Percentiles rank a stretch among this genome's conserved stretches.
phyloP scores from a whole-genome alignment of 495 filamentous ascomycete species.

The Endocarpon pusillum region DNA sequence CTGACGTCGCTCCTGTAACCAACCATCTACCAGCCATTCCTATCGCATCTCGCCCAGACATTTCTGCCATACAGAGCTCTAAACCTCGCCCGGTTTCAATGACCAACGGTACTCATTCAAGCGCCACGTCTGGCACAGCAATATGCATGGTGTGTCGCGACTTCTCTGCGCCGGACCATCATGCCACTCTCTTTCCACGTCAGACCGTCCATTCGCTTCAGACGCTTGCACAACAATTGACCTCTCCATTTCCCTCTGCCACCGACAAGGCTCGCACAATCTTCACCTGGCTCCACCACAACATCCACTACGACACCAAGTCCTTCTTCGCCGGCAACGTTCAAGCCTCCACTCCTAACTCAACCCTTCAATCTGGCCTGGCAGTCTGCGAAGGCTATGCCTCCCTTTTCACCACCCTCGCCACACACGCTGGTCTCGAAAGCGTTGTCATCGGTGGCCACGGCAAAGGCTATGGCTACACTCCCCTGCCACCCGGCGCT shows the following conservation, averaged over 20 bases:
- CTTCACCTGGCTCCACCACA: conserved; percentile 93
- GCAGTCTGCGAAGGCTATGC: conserved; percentile 91
- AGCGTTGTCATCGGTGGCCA: conserved; percentile 54
- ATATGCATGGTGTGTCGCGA: conserved; percentile 71
- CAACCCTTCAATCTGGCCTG: conserved; percentile 52
- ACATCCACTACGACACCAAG: conserved; percentile 66
- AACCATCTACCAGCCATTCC: conserved; percentile 38
- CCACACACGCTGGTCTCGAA: conserved; percentile 56
- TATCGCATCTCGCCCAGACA: conserved; percentile 36
- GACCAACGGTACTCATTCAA: conserved; percentile 3
- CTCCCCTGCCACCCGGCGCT: conserved; percentile 33
- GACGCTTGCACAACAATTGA: conserved; percentile 56
- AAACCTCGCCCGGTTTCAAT: conserved; percentile 29
- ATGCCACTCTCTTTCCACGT: conserved; percentile 62
- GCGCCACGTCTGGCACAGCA: conserved; percentile 11
- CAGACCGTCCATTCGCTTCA: conserved; percentile 37
- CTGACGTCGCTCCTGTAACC: not conserved
- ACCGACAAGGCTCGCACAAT: conserved; percentile 86
- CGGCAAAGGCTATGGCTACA: conserved; percentile 72
- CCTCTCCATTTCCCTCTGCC: conserved; percentile 54
- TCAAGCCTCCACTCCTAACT: conserved; percentile 44
- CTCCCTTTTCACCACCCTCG: conserved; percentile 58
- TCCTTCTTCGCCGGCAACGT: conserved; percentile 58
- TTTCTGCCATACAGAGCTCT: conserved; percentile 33
- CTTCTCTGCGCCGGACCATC: conserved; percentile 62